A percentile compares a stretch with the other conserved stretches of the same genome.
These are phyloP conservation scores for Haplosporangium sp. DNA, from an alignment of 371 early-diverging fungal genomes.

Conservation along the genomic window DNA sequence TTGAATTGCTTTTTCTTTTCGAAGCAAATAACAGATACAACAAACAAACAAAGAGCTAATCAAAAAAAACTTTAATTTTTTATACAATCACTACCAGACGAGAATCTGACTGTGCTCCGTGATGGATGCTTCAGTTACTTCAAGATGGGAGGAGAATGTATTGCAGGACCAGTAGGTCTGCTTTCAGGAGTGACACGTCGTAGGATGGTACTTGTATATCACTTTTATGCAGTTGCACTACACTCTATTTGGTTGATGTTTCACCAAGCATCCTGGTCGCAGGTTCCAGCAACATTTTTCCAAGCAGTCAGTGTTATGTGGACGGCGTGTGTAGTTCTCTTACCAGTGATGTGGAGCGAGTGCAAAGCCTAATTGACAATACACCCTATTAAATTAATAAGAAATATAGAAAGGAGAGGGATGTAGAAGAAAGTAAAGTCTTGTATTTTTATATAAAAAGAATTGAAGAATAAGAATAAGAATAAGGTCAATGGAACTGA, in stretches of 20 bases:
- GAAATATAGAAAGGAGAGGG: no score
- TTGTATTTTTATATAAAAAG: no score
- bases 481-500: no score
- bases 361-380: slow-evolving; percentile 54
- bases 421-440: no score
- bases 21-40: no score
- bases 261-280: slow-evolving; percentile 51
- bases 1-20: slow-evolving; percentile 8
- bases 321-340: slow-evolving; percentile 66
- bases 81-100: slow-evolving; percentile 55
- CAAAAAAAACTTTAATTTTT: background rate
- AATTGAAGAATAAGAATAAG: no score
- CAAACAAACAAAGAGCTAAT: no score
- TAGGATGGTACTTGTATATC: slow-evolving; percentile 45
- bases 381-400: no score
- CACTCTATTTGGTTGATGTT: slow-evolving; percentile 61
- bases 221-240: slow-evolving; percentile 53
- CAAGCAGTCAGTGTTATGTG: slow-evolving; percentile 61
- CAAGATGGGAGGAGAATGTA: slow-evolving; percentile 81
- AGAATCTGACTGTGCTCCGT: slow-evolving; percentile 77
- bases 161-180: slow-evolving; percentile 86
- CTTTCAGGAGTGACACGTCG: slow-evolving; percentile 71
- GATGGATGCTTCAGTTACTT: slow-evolving; percentile 93
- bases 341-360: slow-evolving; percentile 70
- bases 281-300: slow-evolving; percentile 57